Evolutionary conservation across 495 filamentous ascomycete genomes (phyloP).

Genomic region (Aspergillus haitiensis): DNA sequence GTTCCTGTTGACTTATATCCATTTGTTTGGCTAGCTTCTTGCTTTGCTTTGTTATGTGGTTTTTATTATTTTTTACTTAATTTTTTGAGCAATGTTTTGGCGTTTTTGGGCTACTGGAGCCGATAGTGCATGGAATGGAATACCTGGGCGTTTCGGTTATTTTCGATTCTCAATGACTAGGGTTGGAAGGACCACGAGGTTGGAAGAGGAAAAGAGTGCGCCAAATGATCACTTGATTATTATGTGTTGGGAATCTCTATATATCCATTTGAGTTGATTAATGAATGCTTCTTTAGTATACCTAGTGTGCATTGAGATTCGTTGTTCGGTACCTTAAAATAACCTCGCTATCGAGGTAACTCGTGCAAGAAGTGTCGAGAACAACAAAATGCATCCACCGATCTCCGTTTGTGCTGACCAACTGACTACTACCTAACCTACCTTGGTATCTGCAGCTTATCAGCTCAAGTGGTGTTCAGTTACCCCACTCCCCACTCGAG

Average conservation of each 20-base stretch:
- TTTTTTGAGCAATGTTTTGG: not conserved
- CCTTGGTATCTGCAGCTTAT: not conserved
- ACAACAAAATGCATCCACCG: too few relatives aligned
- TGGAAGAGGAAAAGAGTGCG: not conserved
- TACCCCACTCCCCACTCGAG: not conserved
- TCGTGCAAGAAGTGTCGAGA: too few relatives aligned
- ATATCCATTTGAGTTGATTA: too few relatives aligned
- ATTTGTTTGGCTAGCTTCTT: not conserved
- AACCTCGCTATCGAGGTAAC: too few relatives aligned
- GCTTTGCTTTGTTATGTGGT: slow-evolving; percentile 4
- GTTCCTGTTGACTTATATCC: slow-evolving; percentile 1
- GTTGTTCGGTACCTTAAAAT: too few relatives aligned
- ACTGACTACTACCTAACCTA: too few relatives aligned
- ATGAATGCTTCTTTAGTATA: too few relatives aligned
- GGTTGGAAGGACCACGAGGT: not conserved
- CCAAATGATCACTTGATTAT: not conserved
- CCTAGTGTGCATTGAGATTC: too few relatives aligned
- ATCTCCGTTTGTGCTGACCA: too few relatives aligned
- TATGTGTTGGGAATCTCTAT: not conserved
- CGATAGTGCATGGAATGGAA: slow-evolving; percentile 4
- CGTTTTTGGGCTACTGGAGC: slow-evolving; percentile 1
- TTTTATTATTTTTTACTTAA: not conserved
- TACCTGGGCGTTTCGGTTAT: slow-evolving; percentile 11
- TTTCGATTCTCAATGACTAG: slow-evolving; percentile 10
- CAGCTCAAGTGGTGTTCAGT: not conserved